Evolutionary conservation across 805 yeast species (phyloP).

Genomic region (Torulaspora gathmanii): DNA sequence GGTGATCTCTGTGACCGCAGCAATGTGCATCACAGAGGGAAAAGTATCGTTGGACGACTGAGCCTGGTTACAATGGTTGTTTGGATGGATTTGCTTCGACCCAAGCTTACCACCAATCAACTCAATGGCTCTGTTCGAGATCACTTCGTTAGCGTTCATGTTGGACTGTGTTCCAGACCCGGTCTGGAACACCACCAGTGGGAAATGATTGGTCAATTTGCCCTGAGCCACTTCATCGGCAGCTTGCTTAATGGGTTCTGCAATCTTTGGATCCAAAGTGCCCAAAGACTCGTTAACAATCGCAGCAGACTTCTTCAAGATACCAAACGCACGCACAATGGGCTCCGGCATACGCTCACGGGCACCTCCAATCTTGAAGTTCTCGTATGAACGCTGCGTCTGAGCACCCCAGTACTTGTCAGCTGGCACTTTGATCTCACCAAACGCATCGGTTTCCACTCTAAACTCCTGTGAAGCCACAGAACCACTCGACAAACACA

Average conservation of each 20-base stretch:
- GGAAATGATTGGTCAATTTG: conserved; percentile 89
- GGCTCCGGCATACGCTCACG: conserved; percentile 91
- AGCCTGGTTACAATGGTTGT: conserved; percentile 97
- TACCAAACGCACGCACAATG: conserved; percentile 84
- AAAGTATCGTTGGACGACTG: conserved; percentile 98
- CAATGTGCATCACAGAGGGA: conserved; percentile 99
- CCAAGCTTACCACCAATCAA: conserved; percentile 88
- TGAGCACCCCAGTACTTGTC: conserved; percentile 97
- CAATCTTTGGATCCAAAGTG: conserved; percentile 72
- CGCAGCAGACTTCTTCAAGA: conserved; percentile 92
- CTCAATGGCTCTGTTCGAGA: conserved; percentile 97
- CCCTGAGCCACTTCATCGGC: conserved; percentile 95
- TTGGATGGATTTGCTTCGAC: conserved; percentile 92
- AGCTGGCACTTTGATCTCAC: conserved; percentile 86
- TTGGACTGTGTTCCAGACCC: conserved; percentile 98
- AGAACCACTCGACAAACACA: conserved; percentile 7
- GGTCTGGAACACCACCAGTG: conserved; percentile 97
- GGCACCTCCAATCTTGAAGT: conserved; percentile 93
- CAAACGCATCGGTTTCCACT: conserved; percentile 92
- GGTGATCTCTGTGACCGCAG: conserved; percentile 88
- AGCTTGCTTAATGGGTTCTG: conserved; percentile 83
- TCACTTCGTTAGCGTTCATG: conserved; percentile 99
- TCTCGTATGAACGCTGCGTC: conserved; percentile 87
- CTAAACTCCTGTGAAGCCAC: conserved; percentile 36
- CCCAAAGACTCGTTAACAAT: conserved; percentile 82